Conservation (phyloP, 176 grass and related monocot genomes). For the Sorghum bicolor region DNA sequence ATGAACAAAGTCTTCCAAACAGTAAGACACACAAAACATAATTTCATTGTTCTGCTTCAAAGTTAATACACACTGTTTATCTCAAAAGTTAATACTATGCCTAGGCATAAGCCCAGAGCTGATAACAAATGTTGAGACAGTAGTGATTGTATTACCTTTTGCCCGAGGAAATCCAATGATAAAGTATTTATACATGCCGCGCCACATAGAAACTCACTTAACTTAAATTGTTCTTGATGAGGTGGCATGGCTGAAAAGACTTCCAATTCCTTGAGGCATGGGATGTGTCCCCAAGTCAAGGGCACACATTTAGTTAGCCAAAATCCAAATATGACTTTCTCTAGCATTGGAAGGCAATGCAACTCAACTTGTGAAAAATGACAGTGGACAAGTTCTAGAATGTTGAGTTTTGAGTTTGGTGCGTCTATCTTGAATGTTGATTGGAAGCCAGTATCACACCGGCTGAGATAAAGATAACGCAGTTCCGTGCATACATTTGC, state of each 20-base stretch:
- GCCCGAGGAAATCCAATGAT: background rate
- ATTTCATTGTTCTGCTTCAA: background rate
- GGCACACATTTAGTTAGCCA: background rate
- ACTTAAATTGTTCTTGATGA: background rate
- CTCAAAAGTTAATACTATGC: background rate
- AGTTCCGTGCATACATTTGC: background rate
- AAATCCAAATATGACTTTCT: background rate
- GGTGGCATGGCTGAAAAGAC: background rate
- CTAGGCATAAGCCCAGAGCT: background rate
- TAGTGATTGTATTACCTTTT: background rate
- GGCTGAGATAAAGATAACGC: background rate
- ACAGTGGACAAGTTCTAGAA: constrained; percentile 10
- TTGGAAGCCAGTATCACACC: background rate
- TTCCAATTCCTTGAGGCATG: constrained; percentile 23
- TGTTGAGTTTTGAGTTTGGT: constrained; percentile 14
- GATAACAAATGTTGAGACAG: background rate
- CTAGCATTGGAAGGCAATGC: constrained; percentile 11
- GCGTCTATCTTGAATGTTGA: constrained; percentile 3
- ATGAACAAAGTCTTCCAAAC: no score
- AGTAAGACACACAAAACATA: background rate
- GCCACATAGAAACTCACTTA: constrained; percentile 6
- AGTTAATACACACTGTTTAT: background rate
- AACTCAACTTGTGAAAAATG: background rate
- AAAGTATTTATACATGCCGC: background rate
- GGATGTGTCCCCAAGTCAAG: background rate